Percentiles rank a stretch among this genome's conserved stretches.
These are phyloP conservation scores for Paramyrothecium roridum DNA, from an alignment of 2,329 filamentous ascomycete genomes.

Conservation along the genomic window DNA sequence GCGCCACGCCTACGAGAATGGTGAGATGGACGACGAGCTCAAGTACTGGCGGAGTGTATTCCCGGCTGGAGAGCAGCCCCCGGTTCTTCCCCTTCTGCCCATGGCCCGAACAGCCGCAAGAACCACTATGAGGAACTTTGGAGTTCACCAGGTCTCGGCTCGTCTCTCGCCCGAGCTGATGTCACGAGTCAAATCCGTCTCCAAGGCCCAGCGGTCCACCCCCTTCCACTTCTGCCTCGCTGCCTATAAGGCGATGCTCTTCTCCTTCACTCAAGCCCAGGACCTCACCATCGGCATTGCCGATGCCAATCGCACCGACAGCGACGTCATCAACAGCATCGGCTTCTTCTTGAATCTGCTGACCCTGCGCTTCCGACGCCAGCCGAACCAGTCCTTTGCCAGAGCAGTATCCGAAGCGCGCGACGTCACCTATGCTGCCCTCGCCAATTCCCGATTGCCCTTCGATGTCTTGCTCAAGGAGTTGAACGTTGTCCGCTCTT, in stretches of 20 bases:
- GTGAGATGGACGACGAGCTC: slow-evolving; percentile 22
- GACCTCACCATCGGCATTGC: slow-evolving; percentile 46
- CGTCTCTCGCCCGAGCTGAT: slow-evolving; percentile 13
- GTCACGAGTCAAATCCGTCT: slow-evolving; percentile 16
- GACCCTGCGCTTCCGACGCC: slow-evolving; percentile 35
- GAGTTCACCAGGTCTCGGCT: slow-evolving; percentile 8
- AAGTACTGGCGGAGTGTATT: slow-evolving; percentile 29
- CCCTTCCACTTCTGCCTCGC: slow-evolving; percentile 45
- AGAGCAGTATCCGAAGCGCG: slow-evolving; percentile 14
- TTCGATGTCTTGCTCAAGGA: slow-evolving; percentile 45
- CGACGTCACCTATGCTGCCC: slow-evolving; percentile 24
- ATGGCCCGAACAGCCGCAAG: slow-evolving; percentile 13
- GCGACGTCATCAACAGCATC: slow-evolving; percentile 26
- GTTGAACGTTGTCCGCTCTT: slow-evolving; percentile 34
- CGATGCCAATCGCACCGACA: slow-evolving; percentile 40
- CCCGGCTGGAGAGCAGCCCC: slow-evolving; percentile 7
- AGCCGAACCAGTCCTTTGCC: slow-evolving; percentile 13
- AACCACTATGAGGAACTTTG: slow-evolving; percentile 13
- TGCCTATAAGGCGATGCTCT: slow-evolving; percentile 32
- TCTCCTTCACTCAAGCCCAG: slow-evolving; percentile 22
- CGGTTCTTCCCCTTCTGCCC: slow-evolving; percentile 28
- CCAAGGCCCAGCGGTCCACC: slow-evolving; percentile 10
- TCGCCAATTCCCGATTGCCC: slow-evolving; percentile 41
- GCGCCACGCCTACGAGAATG: slow-evolving; percentile 18
- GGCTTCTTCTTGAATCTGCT: slow-evolving; percentile 49